A percentile compares a stretch with the other conserved stretches of the same genome.
phyloP scores from a whole-genome alignment of 1,284 basidiomycete genomes.

The Puccinia hordei region DNA sequence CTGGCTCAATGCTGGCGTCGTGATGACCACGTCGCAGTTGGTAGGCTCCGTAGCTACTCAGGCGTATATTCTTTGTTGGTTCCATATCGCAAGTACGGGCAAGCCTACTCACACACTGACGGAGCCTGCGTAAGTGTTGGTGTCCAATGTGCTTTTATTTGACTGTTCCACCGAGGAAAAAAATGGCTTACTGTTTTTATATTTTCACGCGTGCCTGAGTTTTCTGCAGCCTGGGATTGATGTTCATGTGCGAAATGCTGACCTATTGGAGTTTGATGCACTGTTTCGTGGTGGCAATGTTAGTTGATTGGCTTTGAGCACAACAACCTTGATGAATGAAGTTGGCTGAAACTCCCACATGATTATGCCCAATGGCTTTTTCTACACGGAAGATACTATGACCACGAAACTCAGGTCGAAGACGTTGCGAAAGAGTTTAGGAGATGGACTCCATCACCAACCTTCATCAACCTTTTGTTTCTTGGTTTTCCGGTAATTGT shows the following conservation, averaged over 20 bases:
- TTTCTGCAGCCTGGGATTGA: neutral
- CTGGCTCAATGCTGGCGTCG: conserved; percentile 1
- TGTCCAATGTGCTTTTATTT: neutral
- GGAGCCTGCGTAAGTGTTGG: neutral
- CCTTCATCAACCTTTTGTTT: neutral
- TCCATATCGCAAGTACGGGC: neutral
- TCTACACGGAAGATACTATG: neutral
- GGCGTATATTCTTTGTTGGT: neutral
- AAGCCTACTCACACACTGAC: neutral
- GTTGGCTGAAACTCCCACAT: neutral
- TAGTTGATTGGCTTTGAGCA: neutral
- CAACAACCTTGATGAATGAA: neutral
- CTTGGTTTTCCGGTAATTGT: neutral
- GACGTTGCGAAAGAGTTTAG: neutral
- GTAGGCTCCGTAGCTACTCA: neutral
- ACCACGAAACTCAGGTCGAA: neutral
- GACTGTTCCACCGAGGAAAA: neutral
- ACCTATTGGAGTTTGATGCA: conserved; percentile 20
- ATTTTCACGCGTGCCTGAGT: neutral
- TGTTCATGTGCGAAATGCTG: conserved; percentile 9
- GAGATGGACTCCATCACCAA: conserved; percentile 14
- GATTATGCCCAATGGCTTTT: neutral
- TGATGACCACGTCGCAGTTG: conserved; percentile 14
- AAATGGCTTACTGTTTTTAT: neutral
- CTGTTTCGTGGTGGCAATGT: conserved; percentile 10